Conservation (phyloP, 1,284 basidiomycete species). For the Puccinia hordei region DNA sequence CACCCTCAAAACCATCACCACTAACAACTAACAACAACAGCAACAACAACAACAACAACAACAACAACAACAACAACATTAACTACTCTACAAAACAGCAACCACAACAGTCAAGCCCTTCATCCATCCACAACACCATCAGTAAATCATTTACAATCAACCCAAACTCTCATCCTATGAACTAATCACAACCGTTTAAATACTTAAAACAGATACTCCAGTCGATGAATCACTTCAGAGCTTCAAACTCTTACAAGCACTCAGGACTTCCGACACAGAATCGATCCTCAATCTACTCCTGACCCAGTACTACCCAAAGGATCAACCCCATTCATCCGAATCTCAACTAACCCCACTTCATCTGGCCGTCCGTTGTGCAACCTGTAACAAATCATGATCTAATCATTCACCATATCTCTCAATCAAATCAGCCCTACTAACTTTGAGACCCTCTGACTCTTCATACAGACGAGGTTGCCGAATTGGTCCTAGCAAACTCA, state of each 20-base stretch:
- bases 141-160: neutral
- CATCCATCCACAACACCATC: neutral
- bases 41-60: neutral
- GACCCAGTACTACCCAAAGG: neutral
- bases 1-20: slow-evolving; percentile 14
- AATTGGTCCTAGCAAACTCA: slow-evolving; percentile 54
- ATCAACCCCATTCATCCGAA: neutral
- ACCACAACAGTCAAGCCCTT: neutral
- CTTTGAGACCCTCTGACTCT: neutral
- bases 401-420: slow-evolving; percentile 7
- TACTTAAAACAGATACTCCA: neutral
- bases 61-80: neutral
- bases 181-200: neutral
- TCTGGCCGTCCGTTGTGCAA: slow-evolving; percentile 80
- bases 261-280: slow-evolving; percentile 73
- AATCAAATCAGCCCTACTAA: neutral
- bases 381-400: slow-evolving; percentile 64
- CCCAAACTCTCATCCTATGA: neutral
- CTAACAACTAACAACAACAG: neutral
- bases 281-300: slow-evolving; percentile 72
- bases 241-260: slow-evolving; percentile 75
- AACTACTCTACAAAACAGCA: neutral
- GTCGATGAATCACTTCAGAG: slow-evolving; percentile 69
- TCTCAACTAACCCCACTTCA: slow-evolving; percentile 66
- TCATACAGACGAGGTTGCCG: slow-evolving; percentile 62